These are phyloP conservation scores for Podospora pseudopauciseta DNA, from an alignment of 495 filamentous ascomycete genomes.

Conservation along the genomic window DNA sequence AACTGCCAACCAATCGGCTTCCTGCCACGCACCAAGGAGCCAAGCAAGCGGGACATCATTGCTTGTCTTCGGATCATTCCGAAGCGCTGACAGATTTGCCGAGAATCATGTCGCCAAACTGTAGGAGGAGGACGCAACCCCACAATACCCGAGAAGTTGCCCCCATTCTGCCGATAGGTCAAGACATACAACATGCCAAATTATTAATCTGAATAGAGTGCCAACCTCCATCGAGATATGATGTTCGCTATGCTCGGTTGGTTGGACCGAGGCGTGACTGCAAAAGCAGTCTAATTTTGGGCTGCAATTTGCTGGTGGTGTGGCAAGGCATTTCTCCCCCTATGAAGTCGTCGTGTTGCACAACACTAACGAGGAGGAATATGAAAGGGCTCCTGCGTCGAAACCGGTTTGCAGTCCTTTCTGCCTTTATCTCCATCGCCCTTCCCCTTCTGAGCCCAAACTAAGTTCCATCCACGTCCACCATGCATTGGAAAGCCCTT, in stretches of 20 bases:
- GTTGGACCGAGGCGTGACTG: background rate
- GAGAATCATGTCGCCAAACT: background rate
- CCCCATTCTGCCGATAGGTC: conserved; percentile 2
- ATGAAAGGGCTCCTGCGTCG: background rate
- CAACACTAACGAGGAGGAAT: background rate
- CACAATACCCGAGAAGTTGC: background rate
- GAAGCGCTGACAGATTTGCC: background rate
- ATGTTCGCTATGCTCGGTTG: conserved; percentile 7
- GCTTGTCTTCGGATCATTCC: conserved; percentile 2
- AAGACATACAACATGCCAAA: background rate
- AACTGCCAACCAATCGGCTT: background rate
- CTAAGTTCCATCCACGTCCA: background rate
- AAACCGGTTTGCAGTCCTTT: background rate
- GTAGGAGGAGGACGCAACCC: background rate
- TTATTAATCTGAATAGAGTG: conserved; percentile 6
- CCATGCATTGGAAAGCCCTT: conserved; percentile 22
- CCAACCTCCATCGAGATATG: background rate
- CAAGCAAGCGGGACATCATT: background rate
- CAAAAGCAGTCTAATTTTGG: background rate
- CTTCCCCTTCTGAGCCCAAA: background rate
- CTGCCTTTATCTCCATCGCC: background rate
- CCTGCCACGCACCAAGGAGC: background rate
- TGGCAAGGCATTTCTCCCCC: conserved; percentile 12
- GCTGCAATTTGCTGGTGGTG: background rate
- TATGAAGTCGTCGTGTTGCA: background rate